A percentile compares a stretch with the other conserved stretches of the same genome.
Evolutionary conservation across 768 basidiomycete genomes (phyloP).

Genomic region (Pholiota conissans): DNA sequence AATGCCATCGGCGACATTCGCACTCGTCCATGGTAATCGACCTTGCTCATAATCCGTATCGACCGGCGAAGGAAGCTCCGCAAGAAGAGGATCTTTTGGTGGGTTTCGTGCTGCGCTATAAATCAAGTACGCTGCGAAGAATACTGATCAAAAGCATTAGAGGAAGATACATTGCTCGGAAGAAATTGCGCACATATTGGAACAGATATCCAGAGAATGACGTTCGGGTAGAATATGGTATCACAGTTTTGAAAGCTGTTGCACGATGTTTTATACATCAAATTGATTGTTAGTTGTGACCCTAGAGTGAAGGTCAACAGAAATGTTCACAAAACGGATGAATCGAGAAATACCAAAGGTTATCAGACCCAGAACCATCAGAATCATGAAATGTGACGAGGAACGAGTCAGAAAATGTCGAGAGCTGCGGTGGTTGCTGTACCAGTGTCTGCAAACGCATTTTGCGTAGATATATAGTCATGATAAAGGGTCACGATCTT

Average conservation of each 20-base stretch:
- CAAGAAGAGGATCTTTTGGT: constrained; percentile 11
- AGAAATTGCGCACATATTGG: neutral
- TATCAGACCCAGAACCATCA: constrained; percentile 3
- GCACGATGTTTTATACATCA: neutral
- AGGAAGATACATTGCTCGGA: too few relatives aligned
- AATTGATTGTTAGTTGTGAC: too few relatives aligned
- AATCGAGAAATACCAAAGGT: constrained; percentile 8
- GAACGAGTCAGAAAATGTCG: constrained; percentile 14
- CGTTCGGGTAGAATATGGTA: neutral
- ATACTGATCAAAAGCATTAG: constrained; percentile 1
- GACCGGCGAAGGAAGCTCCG: constrained; percentile 14
- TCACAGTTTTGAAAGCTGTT: neutral
- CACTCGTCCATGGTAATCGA: constrained; percentile 10
- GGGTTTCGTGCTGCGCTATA: constrained; percentile 7
- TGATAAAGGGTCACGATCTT: too few relatives aligned
- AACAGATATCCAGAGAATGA: neutral
- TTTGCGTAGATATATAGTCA: too few relatives aligned
- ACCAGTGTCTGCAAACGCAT: constrained; percentile 18
- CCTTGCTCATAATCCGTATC: constrained; percentile 11
- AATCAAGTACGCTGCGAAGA: constrained; percentile 11
- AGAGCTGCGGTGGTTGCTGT: constrained; percentile 16
- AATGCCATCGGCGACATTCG: constrained; percentile 20
- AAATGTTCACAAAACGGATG: too few relatives aligned
- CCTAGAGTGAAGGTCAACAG: too few relatives aligned
- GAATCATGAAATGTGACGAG: constrained; percentile 10